Percentiles rank a stretch among this genome's conserved stretches.
These are phyloP conservation scores for Rubia peregrina DNA, from an alignment of 305 asterid species.

Conservation along the genomic window DNA sequence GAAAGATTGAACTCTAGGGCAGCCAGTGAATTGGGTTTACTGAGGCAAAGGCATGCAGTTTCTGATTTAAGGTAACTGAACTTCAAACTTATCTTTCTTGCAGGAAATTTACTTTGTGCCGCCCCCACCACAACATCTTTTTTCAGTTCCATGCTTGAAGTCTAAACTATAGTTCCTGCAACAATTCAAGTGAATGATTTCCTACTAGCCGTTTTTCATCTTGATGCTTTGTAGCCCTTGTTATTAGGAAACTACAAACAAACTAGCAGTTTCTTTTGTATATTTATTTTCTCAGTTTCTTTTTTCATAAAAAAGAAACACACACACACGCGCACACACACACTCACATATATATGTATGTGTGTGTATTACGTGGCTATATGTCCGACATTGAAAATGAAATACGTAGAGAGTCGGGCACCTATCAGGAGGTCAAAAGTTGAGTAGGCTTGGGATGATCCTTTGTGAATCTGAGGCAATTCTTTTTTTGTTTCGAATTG, in stretches of 20 bases:
- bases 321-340: too few relatives aligned
- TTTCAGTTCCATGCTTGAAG: neutral
- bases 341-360: too few relatives aligned
- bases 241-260: neutral
- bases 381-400: neutral
- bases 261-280: neutral
- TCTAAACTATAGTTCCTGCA: neutral
- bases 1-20: constrained; percentile 53
- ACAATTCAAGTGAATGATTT: neutral
- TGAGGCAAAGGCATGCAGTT: constrained; percentile 64
- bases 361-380: neutral
- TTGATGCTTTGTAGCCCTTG: neutral
- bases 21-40: constrained; percentile 56
- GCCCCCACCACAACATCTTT: neutral
- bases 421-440: neutral
- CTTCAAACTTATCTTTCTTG: neutral
- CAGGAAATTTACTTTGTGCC: neutral
- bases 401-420: neutral
- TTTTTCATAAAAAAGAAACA: neutral
- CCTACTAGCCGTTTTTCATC: neutral
- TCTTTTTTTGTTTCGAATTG: neutral
- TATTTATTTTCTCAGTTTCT: neutral
- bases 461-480: neutral
- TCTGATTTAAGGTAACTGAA: constrained; percentile 62
- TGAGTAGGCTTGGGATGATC: neutral